phyloP scores from a whole-genome alignment of 2,329 filamentous ascomycete genomes.

The Akanthomyces lecanii region DNA sequence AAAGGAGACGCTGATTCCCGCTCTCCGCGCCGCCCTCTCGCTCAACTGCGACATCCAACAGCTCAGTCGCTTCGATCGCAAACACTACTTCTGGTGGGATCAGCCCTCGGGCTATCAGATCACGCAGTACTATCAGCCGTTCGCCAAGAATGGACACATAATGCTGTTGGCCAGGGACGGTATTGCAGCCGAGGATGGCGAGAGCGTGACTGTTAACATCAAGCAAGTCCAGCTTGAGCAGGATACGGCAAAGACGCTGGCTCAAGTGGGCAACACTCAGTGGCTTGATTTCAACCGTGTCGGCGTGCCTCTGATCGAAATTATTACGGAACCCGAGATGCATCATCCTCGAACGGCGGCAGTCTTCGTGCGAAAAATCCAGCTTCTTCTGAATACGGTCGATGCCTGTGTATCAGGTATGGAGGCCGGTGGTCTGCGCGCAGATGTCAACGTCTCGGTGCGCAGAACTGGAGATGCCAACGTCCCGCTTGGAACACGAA shows the following conservation, averaged over 20 bases:
- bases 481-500: constrained; percentile 68
- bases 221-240: constrained; percentile 97
- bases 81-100: constrained; percentile 99
- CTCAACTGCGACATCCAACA: constrained; percentile 74
- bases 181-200: constrained; percentile 68
- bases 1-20: constrained; percentile 75
- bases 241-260: constrained; percentile 91
- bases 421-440: constrained; percentile 85
- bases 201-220: constrained; percentile 71
- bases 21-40: constrained; percentile 82
- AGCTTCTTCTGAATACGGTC: constrained; percentile 71
- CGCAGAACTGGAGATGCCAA: constrained; percentile 47
- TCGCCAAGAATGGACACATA: constrained; percentile 68
- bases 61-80: constrained; percentile 83
- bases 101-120: constrained; percentile 96
- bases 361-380: constrained; percentile 83
- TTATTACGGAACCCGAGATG: constrained; percentile 87
- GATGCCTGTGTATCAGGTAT: constrained; percentile 87
- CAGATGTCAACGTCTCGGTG: constrained; percentile 94
- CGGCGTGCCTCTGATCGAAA: constrained; percentile 86
- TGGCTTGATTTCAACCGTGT: constrained; percentile 93
- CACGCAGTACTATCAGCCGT: constrained; percentile 84
- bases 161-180: constrained; percentile 71
- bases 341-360: constrained; percentile 84
- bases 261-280: constrained; percentile 66